phyloP scores from a whole-genome alignment of 257 asterid genomes.

The Primulina tabacum region DNA sequence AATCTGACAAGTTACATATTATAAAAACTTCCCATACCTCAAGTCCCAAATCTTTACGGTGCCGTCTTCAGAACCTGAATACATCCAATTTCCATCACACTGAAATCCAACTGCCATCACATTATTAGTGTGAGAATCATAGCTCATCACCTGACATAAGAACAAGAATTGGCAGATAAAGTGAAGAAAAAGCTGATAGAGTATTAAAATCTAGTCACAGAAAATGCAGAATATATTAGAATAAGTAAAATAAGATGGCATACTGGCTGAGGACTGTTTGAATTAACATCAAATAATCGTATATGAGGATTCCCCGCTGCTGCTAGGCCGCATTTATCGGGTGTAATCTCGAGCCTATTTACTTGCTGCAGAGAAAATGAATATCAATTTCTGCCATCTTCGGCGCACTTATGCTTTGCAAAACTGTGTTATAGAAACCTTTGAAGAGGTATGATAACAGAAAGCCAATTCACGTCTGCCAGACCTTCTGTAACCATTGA shows the following conservation, averaged over 20 bases:
- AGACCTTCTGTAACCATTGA: background rate
- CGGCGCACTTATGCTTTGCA: background rate
- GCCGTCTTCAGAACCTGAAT: constrained; percentile 99
- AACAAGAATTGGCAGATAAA: background rate
- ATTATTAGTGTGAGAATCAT: constrained; percentile 92
- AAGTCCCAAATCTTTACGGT: constrained; percentile 97
- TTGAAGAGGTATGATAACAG: background rate
- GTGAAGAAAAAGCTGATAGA: constrained; percentile 12
- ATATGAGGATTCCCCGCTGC: constrained; percentile 99
- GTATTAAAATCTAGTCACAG: background rate
- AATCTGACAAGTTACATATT: background rate
- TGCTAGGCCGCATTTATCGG: constrained; percentile 80
- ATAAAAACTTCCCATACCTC: constrained; percentile 42
- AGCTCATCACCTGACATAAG: constrained; percentile 75
- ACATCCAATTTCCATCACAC: constrained; percentile 99
- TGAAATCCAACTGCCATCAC: constrained; percentile 99
- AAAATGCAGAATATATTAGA: background rate
- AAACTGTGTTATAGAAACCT: background rate
- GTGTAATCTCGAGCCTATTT: constrained; percentile 92
- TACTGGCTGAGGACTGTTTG: constrained; percentile 89
- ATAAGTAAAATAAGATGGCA: constrained; percentile 18
- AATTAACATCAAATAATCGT: constrained; percentile 83
- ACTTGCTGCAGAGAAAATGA: constrained; percentile 63
- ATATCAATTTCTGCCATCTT: constrained; percentile 28
- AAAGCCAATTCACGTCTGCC: background rate